Evolutionary conservation across 2,329 filamentous ascomycete genomes (phyloP), one percentile per base, ranked within the genome.

Genomic region (Ophiosphaerella narmari): DNA sequence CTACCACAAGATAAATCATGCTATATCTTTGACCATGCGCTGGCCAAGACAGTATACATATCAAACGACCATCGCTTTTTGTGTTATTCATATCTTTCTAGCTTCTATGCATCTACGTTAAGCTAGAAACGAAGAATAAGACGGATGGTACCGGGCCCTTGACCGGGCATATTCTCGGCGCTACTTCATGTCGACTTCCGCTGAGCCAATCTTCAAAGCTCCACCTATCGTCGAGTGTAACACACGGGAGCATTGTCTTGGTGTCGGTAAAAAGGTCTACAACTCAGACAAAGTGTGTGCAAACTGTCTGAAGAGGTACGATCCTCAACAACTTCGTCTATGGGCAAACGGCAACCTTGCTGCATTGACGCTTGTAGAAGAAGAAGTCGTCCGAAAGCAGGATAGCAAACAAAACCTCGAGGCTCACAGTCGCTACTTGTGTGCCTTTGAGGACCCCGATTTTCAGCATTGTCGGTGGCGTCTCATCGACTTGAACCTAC

Each of bases 381-480:
- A 59, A 43, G 60, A 67, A 40, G n/a, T 60, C 21, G 23, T 38
- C 21, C 52, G 52, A 23, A 68, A 60, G 24, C 56, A 67, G 16
- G 31, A 39, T 11, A 33, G 54, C 34, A 65, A 66, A 37, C 52
- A 47, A 16, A 67, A 67, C 23, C 52, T 66, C 37, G 65, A 67
- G 52, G 49, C 55, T 23, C 56, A 55, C 38, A 52, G 57, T 36
- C 57, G 56, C 8, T 65, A 53, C 38, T 52, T 66, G 12, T 65
- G 63, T 50, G 59, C 58, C 2, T 68, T 65, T 24, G 64, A 67
- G 36, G 66, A 68, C 24, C 64, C 61, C 4, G 62, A 67, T 39
- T 67, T 50, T 34, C 48, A 60, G 43, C 46, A 61, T 44, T 60
- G 54, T 45, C 50, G 62, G 48, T 67, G 66, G 66, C 64, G 64